phyloP scores from a whole-genome alignment of 2,329 filamentous ascomycete species.

The Chaetomium strumarium region DNA sequence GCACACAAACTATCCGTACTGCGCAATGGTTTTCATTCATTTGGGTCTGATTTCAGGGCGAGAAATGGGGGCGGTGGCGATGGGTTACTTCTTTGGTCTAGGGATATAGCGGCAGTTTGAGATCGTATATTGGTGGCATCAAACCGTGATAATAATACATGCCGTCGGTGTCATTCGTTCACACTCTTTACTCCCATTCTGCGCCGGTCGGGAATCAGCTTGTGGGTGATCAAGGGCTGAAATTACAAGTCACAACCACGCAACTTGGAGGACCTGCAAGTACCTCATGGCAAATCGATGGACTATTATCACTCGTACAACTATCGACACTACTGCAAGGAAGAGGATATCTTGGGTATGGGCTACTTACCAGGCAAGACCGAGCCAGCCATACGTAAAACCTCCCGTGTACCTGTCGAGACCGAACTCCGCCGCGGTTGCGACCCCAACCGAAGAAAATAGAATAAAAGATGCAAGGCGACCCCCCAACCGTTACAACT shows the following conservation, averaged over 20 bases:
- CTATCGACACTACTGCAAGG: conserved; percentile 14
- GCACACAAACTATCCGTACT: background rate
- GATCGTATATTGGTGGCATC: conserved; percentile 1
- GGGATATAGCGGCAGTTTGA: conserved; percentile 4
- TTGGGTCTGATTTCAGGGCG: background rate
- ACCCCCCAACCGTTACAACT: conserved; percentile 12
- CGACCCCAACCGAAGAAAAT: background rate
- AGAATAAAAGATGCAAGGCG: conserved; percentile 3
- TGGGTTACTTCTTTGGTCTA: background rate
- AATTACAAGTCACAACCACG: background rate
- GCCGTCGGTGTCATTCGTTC: background rate
- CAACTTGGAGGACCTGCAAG: background rate
- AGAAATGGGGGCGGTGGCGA: background rate
- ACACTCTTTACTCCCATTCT: background rate
- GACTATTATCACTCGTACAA: conserved; percentile 17
- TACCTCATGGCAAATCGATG: background rate
- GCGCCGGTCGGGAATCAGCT: background rate
- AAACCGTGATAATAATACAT: background rate
- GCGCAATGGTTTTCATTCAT: background rate
- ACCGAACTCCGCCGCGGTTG: conserved; percentile 2
- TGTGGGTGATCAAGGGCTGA: background rate
- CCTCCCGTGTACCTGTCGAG: conserved; percentile 14
- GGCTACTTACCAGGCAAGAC: conserved; percentile 20
- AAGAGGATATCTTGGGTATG: conserved; percentile 13
- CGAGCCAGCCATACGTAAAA: conserved; percentile 14